These are phyloP conservation scores for Sugiyamaella smithiae DNA, from an alignment of 805 yeast genomes.

Conservation along the genomic window DNA sequence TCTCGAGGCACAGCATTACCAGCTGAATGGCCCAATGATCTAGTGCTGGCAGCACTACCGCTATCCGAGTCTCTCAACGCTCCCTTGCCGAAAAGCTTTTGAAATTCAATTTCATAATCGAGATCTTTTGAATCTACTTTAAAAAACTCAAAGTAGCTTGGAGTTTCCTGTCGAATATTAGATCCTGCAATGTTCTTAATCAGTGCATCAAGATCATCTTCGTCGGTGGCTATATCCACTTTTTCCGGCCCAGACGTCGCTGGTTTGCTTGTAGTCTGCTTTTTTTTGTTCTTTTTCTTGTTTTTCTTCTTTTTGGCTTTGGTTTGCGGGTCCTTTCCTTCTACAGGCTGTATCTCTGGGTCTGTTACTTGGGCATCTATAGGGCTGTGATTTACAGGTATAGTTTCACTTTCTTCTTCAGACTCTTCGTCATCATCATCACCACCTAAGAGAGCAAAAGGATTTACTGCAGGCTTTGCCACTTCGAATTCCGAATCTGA, in stretches of 20 bases:
- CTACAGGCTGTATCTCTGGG: background rate
- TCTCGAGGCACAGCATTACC: slow-evolving; percentile 59
- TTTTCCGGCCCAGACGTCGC: slow-evolving; percentile 22
- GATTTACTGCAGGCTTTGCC: slow-evolving; percentile 1
- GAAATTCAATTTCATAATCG: slow-evolving; percentile 76
- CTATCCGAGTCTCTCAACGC: slow-evolving; percentile 23
- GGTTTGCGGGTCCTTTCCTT: background rate
- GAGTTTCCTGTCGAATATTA: slow-evolving; percentile 27
- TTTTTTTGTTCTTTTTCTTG: slow-evolving; percentile 25
- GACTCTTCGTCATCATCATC: slow-evolving; percentile 20
- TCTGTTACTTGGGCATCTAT: background rate
- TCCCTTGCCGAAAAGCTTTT: slow-evolving; percentile 61
- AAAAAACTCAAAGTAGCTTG: slow-evolving; percentile 37
- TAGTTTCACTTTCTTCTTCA: background rate
- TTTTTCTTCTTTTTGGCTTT: background rate
- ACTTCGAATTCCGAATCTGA: background rate
- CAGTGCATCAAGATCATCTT: background rate
- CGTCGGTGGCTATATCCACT: slow-evolving; percentile 13
- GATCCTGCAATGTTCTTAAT: slow-evolving; percentile 35
- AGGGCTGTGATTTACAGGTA: slow-evolving; percentile 1
- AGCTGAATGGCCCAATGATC: background rate
- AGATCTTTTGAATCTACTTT: slow-evolving; percentile 50
- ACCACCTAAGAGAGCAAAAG: slow-evolving; percentile 32
- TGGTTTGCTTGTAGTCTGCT: slow-evolving; percentile 25
- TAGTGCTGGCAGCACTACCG: slow-evolving; percentile 21